Evolutionary conservation across 768 basidiomycete genomes (phyloP).

Genomic region (Leucocoprinus birnbaumii): DNA sequence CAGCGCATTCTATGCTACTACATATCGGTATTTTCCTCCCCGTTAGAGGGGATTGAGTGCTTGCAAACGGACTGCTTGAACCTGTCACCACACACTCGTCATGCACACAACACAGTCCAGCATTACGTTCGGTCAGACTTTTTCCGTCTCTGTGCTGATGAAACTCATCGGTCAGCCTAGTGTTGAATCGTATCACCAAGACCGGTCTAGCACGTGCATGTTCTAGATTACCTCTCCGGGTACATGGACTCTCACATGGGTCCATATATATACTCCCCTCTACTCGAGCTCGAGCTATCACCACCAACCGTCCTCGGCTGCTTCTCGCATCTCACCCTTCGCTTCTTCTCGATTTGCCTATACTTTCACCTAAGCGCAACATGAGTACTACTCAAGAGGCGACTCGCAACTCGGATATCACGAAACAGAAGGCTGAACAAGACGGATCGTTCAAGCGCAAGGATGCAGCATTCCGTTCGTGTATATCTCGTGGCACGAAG

Average conservation of each 20-base stretch:
- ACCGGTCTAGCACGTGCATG: not conserved
- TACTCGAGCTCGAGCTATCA: not conserved
- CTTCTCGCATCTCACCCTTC: not conserved
- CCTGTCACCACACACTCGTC: not conserved
- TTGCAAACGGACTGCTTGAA: too few species aligned
- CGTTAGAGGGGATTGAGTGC: too few species aligned
- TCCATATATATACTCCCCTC: too few species aligned
- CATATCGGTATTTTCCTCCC: too few species aligned
- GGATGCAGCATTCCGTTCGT: conserved; percentile 51
- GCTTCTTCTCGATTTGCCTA: not conserved
- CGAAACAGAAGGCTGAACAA: conserved; percentile 45
- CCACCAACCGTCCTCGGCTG: not conserved
- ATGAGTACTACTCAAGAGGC: conserved; percentile 31
- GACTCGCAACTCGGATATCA: conserved; percentile 47
- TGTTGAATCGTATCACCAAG: not conserved
- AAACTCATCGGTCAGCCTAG: not conserved
- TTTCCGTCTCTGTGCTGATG: too few species aligned
- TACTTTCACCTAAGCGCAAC: not conserved
- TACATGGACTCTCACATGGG: too few species aligned
- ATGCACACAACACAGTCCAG: not conserved
- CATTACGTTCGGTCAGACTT: not conserved
- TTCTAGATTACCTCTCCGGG: not conserved
- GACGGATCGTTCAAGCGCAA: conserved; percentile 69
- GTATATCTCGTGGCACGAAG: conserved; percentile 30
- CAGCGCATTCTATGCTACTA: too few species aligned